Conservation (phyloP, 2,329 filamentous ascomycete species). For the Verticillium zaregamsianum region DNA sequence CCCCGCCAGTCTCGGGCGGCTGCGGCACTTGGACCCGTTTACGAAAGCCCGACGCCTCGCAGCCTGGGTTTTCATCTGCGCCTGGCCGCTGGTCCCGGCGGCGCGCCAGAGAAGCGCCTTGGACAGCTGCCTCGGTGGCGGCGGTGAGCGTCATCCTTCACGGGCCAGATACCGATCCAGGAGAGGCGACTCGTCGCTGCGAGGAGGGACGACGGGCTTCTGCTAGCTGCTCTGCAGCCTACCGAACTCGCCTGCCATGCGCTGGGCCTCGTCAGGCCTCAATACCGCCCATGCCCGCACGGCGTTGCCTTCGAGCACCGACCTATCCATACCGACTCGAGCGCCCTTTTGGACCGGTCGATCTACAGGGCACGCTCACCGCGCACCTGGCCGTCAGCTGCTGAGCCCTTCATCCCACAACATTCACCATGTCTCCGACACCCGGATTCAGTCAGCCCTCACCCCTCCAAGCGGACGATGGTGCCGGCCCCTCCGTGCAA, state of each 20-base stretch:
- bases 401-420: background rate
- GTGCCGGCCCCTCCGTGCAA: slow-evolving; percentile 9
- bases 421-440: slow-evolving; percentile 2
- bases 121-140: background rate
- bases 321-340: background rate
- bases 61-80: background rate
- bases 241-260: background rate
- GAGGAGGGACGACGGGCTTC: background rate
- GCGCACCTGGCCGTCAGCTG: background rate
- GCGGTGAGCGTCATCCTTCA: background rate
- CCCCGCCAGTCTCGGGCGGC: background rate
- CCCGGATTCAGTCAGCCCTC: slow-evolving; percentile 4
- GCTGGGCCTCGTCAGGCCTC: background rate
- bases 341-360: background rate
- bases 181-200: background rate
- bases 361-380: background rate
- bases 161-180: background rate
- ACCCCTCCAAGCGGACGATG: slow-evolving; percentile 12
- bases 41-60: background rate
- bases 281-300: background rate
- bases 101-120: background rate
- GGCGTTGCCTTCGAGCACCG: background rate
- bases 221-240: background rate
- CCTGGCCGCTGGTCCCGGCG: background rate
- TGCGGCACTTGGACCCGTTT: background rate